Base-by-base conservation (phyloP, 352 stramenopile genomes). In the Phytophthora macrochlamydospora region DNA sequence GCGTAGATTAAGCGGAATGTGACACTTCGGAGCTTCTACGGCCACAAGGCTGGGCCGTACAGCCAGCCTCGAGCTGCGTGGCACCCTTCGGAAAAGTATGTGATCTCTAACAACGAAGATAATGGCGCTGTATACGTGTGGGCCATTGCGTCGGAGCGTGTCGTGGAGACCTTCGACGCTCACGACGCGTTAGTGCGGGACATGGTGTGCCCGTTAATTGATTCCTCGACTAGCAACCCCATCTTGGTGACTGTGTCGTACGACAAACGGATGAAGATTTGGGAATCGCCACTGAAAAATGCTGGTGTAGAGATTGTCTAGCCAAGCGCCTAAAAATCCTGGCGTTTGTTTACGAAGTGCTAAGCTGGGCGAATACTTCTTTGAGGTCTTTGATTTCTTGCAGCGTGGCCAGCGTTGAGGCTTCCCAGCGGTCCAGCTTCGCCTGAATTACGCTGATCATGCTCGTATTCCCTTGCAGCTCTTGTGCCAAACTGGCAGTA, bases 31-130 rank as follows among this genome's bases (percentile, higher is more conserved):
- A 95, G 71, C 51, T 89, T 93, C n/a, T 93, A 93, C 60, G 87
- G 87, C 0, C 87, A 95, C 66, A 92, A 93, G 53, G 87, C 87
- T 35, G 87, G 86, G 3, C 68, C 84, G 33, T 95, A 94, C 70
- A 95, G 87, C 46, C 87, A 94, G 51, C 87, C 87, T 8, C 75
- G 85, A 13, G 84, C 69, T 31, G 42, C 81, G 18, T 95, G 87
- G 87, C 81, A 95, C 59, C 74, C 81, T 33, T 93, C 85, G 1
- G 87, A 93, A 59, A 93, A 93, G 67, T 95, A 92, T 43, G 71
- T 93, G 28, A 76, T 95, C 45, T 91, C 87, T 33, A 95, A 95
- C 61, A 94, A 80, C 12, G 85, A 94, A 69, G 83, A 91, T 18
- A 77, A 57, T 8, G 86, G 86, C 1, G 46, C 59, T 7, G 46